These are phyloP conservation scores for Microcera coccophila DNA, from an alignment of 2,329 filamentous ascomycete genomes.

Conservation along the genomic window DNA sequence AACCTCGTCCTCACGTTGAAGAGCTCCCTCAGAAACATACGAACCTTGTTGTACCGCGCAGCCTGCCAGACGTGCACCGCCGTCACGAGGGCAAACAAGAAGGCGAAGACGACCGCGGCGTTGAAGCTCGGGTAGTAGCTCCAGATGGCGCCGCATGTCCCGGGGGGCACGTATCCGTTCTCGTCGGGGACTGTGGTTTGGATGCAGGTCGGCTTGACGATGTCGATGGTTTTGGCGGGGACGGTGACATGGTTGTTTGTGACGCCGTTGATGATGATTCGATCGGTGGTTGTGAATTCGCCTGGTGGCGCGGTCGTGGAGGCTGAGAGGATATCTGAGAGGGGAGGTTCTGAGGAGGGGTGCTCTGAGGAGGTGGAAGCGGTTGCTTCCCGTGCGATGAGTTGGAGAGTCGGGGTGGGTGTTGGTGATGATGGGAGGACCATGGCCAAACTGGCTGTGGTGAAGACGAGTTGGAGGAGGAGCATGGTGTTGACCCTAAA, in stretches of 20 bases:
- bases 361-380: conserved; percentile 1
- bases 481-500: conserved; percentile 3
- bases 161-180: conserved; percentile 33
- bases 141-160: conserved; percentile 30
- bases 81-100: conserved; percentile 22
- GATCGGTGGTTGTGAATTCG: conserved; percentile 28
- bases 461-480: conserved; percentile 14
- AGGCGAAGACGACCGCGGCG: conserved; percentile 27
- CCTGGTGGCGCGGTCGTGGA: conserved; percentile 10
- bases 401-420: background rate
- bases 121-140: conserved; percentile 32
- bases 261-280: conserved; percentile 19
- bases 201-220: conserved; percentile 34
- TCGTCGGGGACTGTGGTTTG: conserved; percentile 32
- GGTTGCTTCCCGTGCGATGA: conserved; percentile 6
- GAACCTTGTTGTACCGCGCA: conserved; percentile 19
- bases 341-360: background rate
- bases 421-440: conserved; percentile 11
- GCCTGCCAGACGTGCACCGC: conserved; percentile 21
- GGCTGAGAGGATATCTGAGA: background rate
- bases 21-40: conserved; percentile 17
- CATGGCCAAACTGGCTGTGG: background rate
- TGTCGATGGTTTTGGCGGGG: conserved; percentile 30
- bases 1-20: no score
- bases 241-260: conserved; percentile 19